Percentiles rank a stretch among this genome's conserved stretches.
phyloP scores from a whole-genome alignment of 2,329 filamentous ascomycete species.

The Didymella keratinophila region DNA sequence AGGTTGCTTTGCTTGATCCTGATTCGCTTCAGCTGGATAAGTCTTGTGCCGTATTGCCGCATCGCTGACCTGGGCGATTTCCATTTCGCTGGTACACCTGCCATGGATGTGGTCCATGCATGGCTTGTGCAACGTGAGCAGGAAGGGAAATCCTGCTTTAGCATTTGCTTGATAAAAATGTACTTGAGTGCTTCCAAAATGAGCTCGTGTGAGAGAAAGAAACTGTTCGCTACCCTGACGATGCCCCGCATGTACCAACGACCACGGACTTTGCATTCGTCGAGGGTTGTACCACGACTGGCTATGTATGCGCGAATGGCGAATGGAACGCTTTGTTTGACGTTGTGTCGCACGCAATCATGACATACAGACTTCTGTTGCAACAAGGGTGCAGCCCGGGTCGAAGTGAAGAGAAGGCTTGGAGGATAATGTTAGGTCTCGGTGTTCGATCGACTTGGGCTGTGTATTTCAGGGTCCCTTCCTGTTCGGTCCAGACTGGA shows the following conservation, averaged over 20 bases:
- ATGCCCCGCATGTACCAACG: not conserved
- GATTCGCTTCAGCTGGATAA: not conserved
- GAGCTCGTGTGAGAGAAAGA: not conserved
- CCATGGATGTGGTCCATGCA: not conserved
- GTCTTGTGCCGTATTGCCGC: conserved; percentile 3
- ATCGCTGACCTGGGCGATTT: not conserved
- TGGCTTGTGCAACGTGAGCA: not conserved
- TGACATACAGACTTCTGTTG: not conserved
- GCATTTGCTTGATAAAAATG: not conserved
- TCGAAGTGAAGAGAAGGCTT: not conserved
- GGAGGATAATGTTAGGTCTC: no score
- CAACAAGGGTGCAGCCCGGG: not conserved
- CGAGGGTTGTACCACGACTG: not conserved
- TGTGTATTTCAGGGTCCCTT: not conserved
- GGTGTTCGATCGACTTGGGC: not conserved
- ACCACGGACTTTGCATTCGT: not conserved
- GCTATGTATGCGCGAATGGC: not conserved
- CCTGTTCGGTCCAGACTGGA: not conserved
- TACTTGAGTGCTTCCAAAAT: not conserved
- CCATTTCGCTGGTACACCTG: not conserved
- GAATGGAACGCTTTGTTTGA: not conserved
- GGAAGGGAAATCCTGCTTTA: not conserved
- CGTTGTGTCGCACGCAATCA: not conserved
- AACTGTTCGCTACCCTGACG: not conserved
- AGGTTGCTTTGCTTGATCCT: not conserved